Percentiles rank a stretch among this genome's conserved stretches.
These are phyloP conservation scores for Wickerhamia fluorescens DNA, from an alignment of 805 yeast genomes.

Conservation along the genomic window DNA sequence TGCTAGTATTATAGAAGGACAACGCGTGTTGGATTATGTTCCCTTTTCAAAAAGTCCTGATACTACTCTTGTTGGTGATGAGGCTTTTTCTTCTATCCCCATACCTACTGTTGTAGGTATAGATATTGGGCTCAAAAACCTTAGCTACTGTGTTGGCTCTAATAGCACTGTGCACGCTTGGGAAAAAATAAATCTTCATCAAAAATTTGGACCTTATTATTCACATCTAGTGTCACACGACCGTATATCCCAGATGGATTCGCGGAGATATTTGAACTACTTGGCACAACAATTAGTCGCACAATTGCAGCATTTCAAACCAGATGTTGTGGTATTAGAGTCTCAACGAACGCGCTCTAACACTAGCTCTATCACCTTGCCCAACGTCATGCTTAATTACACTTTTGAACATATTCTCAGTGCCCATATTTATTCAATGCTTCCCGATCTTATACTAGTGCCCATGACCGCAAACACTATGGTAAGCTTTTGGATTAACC, in stretches of 20 bases:
- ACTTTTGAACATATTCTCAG: constrained; percentile 32
- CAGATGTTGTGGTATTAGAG: constrained; percentile 28
- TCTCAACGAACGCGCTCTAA: constrained; percentile 34
- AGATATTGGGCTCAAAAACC: constrained; percentile 37
- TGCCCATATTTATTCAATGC: constrained; percentile 18
- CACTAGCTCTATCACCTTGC: constrained; percentile 27
- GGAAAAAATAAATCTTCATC: constrained; percentile 21
- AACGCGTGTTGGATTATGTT: constrained; percentile 4
- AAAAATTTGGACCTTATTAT: constrained; percentile 11
- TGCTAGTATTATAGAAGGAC: constrained; percentile 5
- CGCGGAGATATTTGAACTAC: constrained; percentile 21
- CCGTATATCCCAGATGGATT: constrained; percentile 13
- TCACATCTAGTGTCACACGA: constrained; percentile 4
- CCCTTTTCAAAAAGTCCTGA: constrained; percentile 3
- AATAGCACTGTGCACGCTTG: constrained; percentile 8
- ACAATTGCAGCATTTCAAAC: constrained; percentile 12
- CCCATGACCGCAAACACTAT: constrained; percentile 31
- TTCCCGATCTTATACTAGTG: constrained; percentile 14
- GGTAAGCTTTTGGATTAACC: constrained; percentile 33
- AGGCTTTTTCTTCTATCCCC: too few species aligned
- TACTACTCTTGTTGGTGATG: too few species aligned
- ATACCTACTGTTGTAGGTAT: constrained; percentile 22
- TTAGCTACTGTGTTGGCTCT: constrained; percentile 25
- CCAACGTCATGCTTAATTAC: constrained; percentile 31
- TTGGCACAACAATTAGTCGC: constrained; percentile 14